Conservation (phyloP, 2,329 filamentous ascomycete genomes). For the Thermoascus crustaceus region DNA sequence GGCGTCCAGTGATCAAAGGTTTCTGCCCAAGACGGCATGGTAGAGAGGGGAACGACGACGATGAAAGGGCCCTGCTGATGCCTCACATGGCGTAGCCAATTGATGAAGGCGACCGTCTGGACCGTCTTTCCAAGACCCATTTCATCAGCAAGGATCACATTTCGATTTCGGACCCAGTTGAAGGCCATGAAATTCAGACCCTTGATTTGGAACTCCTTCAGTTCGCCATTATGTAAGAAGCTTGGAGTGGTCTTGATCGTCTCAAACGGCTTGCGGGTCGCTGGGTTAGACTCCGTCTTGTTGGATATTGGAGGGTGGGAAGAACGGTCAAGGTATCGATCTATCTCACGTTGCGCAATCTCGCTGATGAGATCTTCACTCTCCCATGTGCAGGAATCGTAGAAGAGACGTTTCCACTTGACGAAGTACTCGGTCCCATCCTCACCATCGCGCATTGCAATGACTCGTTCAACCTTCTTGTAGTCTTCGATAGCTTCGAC, state of each 20-base stretch:
- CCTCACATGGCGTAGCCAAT: conserved; percentile 87
- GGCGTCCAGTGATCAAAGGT: conserved; percentile 96
- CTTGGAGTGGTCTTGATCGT: conserved; percentile 71
- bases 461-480: conserved; percentile 86
- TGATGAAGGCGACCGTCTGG: conserved; percentile 93
- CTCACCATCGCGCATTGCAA: conserved; percentile 71
- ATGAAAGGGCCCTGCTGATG: conserved; percentile 90
- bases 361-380: conserved; percentile 62
- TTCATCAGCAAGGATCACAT: conserved; percentile 95
- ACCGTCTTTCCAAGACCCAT: conserved; percentile 99
- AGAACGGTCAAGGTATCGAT: conserved; percentile 78
- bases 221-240: conserved; percentile 75
- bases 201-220: conserved; percentile 87
- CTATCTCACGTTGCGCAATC: conserved; percentile 80
- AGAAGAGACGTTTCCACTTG: conserved; percentile 93
- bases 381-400: conserved; percentile 96
- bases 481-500: conserved; percentile 83
- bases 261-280: conserved; percentile 64
- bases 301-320: conserved; percentile 75
- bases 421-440: conserved; percentile 81
- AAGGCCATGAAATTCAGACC: conserved; percentile 92
- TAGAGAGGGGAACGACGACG: conserved; percentile 93
- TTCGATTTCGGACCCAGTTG: conserved; percentile 90
- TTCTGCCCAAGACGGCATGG: conserved; percentile 96
- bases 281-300: conserved; percentile 63